A percentile compares a stretch with the other conserved stretches of the same genome.
Conservation (phyloP, 1,284 basidiomycete species). For the Coriolopsis trogii region DNA sequence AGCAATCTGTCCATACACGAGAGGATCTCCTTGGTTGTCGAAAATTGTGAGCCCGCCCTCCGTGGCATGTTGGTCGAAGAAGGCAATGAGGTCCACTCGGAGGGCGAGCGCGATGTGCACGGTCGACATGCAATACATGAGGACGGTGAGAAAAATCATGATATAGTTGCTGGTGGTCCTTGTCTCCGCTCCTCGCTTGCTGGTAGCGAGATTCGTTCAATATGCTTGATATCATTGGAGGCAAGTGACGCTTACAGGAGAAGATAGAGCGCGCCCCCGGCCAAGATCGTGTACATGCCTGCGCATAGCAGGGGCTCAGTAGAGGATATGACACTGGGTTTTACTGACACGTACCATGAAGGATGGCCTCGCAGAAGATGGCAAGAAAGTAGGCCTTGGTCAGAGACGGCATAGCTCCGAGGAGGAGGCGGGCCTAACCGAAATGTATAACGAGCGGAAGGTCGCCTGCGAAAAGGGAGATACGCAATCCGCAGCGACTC, state of each 20-base stretch:
- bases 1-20: neutral
- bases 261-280: neutral
- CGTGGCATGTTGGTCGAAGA: slow-evolving; percentile 4
- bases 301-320: too few species aligned
- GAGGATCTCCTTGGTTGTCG: neutral
- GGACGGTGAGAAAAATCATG: slow-evolving; percentile 1
- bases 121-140: slow-evolving; percentile 7
- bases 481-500: too few species aligned
- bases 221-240: neutral
- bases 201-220: neutral
- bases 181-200: neutral
- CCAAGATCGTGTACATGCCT: neutral
- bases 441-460: too few species aligned
- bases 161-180: neutral
- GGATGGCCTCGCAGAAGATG: too few species aligned
- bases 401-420: too few species aligned
- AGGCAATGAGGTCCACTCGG: slow-evolving; percentile 2
- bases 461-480: too few species aligned
- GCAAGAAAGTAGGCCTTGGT: too few species aligned
- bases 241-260: neutral
- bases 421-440: too few species aligned
- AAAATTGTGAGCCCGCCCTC: slow-evolving; percentile 1
- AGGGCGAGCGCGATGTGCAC: slow-evolving; percentile 1
- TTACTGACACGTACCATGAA: too few species aligned
- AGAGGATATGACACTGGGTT: too few species aligned